These are phyloP conservation scores for Thraustochytrium sp. DNA, from an alignment of 352 stramenopile genomes.

Conservation along the genomic window DNA sequence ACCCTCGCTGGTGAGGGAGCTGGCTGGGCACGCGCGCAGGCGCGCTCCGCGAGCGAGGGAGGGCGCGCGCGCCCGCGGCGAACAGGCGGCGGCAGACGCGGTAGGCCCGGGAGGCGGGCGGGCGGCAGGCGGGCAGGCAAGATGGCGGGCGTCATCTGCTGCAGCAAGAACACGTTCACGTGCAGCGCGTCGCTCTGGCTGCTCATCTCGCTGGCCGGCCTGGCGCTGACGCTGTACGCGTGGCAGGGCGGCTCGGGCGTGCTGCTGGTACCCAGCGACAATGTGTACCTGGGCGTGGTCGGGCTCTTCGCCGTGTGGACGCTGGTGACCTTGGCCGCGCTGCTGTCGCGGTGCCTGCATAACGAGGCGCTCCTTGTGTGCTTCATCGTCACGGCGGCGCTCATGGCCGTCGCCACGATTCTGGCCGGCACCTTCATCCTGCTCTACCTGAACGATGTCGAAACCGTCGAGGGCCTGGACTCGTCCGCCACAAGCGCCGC, in stretches of 20 bases:
- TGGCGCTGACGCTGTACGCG: background rate
- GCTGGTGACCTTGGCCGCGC: background rate
- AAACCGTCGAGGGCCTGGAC: conserved; percentile 13
- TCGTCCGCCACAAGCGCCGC: background rate
- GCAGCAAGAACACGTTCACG: conserved; percentile 40
- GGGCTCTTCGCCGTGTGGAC: conserved; percentile 10
- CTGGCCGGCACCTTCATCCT: conserved; percentile 26
- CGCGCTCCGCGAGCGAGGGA: no score
- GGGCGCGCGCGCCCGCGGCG: no score
- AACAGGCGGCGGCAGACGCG: background rate
- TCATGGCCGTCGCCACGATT: conserved; percentile 6
- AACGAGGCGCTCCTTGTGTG: conserved; percentile 7
- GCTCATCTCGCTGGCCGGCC: background rate
- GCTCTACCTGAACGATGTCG: conserved; percentile 40
- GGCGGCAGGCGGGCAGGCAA: background rate
- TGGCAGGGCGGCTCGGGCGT: background rate
- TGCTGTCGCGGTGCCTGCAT: background rate
- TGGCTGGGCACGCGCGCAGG: no score
- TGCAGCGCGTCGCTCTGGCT: background rate
- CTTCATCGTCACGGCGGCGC: conserved; percentile 43
- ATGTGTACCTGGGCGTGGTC: conserved; percentile 35
- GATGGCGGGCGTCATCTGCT: conserved; percentile 5
- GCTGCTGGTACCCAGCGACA: background rate
- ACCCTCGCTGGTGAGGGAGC: no score
- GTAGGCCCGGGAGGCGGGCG: background rate